Evolutionary conservation across 2,329 filamentous ascomycete species (phyloP).

Genomic region (Ceratocystis lukuohia): DNA sequence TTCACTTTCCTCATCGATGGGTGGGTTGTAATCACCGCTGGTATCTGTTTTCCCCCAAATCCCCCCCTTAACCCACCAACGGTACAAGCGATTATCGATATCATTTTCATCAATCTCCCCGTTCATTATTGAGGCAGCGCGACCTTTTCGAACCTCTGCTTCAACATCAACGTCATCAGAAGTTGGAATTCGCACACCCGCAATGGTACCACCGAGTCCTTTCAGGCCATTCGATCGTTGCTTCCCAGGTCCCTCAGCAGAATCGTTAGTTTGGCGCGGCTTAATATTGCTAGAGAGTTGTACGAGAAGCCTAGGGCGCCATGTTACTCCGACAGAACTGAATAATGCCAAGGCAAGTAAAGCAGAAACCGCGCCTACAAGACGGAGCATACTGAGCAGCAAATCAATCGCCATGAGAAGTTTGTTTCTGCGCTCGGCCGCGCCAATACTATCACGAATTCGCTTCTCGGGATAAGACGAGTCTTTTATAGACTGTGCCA

Average conservation of each 20-base stretch:
- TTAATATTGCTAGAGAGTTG: constrained; percentile 28
- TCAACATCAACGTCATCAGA: constrained; percentile 67
- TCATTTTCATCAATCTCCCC: constrained; percentile 43
- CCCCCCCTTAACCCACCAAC: constrained; percentile 71
- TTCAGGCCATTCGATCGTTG: constrained; percentile 27
- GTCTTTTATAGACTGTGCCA: constrained; percentile 43
- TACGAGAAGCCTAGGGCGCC: constrained; percentile 36
- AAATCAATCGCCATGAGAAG: constrained; percentile 69
- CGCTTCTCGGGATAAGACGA: constrained; percentile 25
- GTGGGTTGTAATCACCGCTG: constrained; percentile 62
- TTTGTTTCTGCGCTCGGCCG: constrained; percentile 62
- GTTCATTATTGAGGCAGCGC: constrained; percentile 29
- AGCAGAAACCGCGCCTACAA: constrained; percentile 47
- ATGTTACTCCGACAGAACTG: constrained; percentile 6
- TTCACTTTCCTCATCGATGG: constrained; percentile 37
- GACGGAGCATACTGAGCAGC: constrained; percentile 56
- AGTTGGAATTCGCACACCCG: constrained; percentile 13
- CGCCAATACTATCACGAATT: constrained; percentile 55
- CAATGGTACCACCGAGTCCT: constrained; percentile 10
- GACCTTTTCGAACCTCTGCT: constrained; percentile 53
- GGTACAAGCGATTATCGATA: constrained; percentile 63
- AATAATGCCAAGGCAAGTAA: constrained; percentile 30
- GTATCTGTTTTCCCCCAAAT: constrained; percentile 74
- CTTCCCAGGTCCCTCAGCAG: constrained; percentile 7
- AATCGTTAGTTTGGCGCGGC: neutral